Conservation (phyloP, 2,329 filamentous ascomycete species). For the Cytospora paraplurivora region DNA sequence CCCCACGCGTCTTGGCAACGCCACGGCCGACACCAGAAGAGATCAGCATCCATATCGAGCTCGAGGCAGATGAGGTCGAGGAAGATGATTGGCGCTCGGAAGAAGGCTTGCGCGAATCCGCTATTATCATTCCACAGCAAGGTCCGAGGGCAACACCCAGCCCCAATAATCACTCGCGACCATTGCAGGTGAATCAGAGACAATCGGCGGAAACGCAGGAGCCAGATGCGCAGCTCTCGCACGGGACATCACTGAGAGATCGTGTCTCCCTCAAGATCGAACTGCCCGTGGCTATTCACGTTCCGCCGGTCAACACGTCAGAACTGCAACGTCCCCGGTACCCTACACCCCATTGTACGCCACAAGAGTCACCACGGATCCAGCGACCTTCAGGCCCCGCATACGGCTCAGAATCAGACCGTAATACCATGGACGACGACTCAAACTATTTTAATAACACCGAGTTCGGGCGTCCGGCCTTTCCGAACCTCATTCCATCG, state of each 20-base stretch:
- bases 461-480: conserved; percentile 42
- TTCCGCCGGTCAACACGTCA: conserved; percentile 47
- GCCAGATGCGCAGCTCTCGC: conserved; percentile 30
- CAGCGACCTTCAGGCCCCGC: conserved; percentile 50
- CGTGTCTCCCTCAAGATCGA: conserved; percentile 56
- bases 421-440: conserved; percentile 41
- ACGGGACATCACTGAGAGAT: conserved; percentile 54
- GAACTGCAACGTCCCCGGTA: conserved; percentile 39
- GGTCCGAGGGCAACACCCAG: conserved; percentile 7
- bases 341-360: conserved; percentile 17
- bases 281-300: conserved; percentile 56
- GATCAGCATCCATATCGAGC: conserved; percentile 28
- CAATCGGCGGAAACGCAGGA: conserved; percentile 32
- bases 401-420: conserved; percentile 52
- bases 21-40: conserved; percentile 26
- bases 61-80: conserved; percentile 21
- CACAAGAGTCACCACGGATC: conserved; percentile 21
- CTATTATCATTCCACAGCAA: conserved; percentile 21
- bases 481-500: conserved; percentile 47
- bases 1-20: conserved; percentile 42
- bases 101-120: conserved; percentile 25
- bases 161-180: conserved; percentile 15
- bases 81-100: conserved; percentile 20
- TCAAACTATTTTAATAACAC: conserved; percentile 27
- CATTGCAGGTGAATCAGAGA: conserved; percentile 25